Base-by-base conservation (phyloP, 2,329 filamentous ascomycete species). In the Periconia macrospinosa region DNA sequence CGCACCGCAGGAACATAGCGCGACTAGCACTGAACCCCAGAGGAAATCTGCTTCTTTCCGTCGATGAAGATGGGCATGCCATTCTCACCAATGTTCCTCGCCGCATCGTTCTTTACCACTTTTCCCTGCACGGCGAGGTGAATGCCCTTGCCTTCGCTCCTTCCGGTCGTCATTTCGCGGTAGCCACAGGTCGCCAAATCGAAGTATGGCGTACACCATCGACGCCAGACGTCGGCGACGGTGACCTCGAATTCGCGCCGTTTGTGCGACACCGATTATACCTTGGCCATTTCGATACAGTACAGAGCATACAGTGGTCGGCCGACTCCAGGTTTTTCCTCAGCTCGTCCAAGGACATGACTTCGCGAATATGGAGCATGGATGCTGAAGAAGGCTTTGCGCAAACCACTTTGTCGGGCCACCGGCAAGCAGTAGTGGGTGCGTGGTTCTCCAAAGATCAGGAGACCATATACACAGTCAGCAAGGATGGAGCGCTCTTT, bases 401-500 rank as follows among this genome's bases (percentile, higher is more conserved):
- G 47, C 92, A 93, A 0, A 99, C 94, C 1, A 91, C 92, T 15
- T 78, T 99, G 57, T 88, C 91, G 3, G 94, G 94, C 1, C 95
- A 99, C 75, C 87, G 92, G 71, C 92, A 97, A 74, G 88, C 85
- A 15, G 90, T 99, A 2, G 83, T 95, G 50, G 91, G 89, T n/a
- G 92, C 92, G n/a, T 99, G 92, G 86, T 99, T 99, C 71, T 95
- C 92, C 0, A 87, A 89, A 57, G 87, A 96, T 63, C 94, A 99
- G 71, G 95, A 99, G 76, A 91, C 86, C 46, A 96, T 99, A 50
- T 99, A 94, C 72, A 97, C 94, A 0, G 86, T 96, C 59, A 97
- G 93, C 76, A 95, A 95, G 73, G 95, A 99, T 73, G 95, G 94
- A n/a, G 92, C 94, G 2, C 83, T 97, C 0, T 97, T 97, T 67